phyloP scores from a whole-genome alignment of 129 eudicot genomes.

The Helianthus tuberosus region DNA sequence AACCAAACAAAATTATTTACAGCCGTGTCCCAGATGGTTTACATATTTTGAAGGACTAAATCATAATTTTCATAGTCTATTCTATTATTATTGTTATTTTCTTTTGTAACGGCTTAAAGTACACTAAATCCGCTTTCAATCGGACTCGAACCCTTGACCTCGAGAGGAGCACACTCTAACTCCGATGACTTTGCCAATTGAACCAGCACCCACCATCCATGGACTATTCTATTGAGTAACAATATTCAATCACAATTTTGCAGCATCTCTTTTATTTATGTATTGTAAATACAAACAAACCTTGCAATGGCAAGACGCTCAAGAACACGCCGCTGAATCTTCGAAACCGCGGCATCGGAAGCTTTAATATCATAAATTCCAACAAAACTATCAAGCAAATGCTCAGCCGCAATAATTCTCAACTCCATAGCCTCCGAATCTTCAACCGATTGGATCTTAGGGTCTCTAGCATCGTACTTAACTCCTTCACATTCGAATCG shows the following conservation, averaged over 20 bases:
- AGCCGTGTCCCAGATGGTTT: not conserved
- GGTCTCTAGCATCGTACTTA: slow-evolving; percentile 27
- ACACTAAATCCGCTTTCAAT: no score
- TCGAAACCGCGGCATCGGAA: slow-evolving; percentile 42
- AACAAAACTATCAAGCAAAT: slow-evolving; percentile 55
- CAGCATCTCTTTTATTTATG: no score
- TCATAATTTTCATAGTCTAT: no score
- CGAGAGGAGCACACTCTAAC: no score
- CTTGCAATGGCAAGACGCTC: slow-evolving; percentile 82
- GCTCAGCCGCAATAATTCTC: slow-evolving; percentile 60
- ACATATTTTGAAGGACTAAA: not conserved
- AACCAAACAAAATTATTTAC: not conserved
- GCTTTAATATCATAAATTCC: slow-evolving; percentile 74
- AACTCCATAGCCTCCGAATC: slow-evolving; percentile 54
- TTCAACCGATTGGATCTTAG: slow-evolving; percentile 41
- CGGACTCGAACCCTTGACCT: no score
- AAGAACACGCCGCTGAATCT: slow-evolving; percentile 52
- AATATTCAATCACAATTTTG: no score
- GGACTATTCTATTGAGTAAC: no score
- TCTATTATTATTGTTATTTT: no score
- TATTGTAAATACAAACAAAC: slow-evolving; percentile 34
- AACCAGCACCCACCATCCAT: no score
- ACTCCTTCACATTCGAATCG: slow-evolving; percentile 43
- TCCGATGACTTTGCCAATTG: no score
- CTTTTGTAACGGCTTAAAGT: no score